Evolutionary conservation across 352 stramenopile species (phyloP).

Genomic region (Peronospora belbahrii): DNA sequence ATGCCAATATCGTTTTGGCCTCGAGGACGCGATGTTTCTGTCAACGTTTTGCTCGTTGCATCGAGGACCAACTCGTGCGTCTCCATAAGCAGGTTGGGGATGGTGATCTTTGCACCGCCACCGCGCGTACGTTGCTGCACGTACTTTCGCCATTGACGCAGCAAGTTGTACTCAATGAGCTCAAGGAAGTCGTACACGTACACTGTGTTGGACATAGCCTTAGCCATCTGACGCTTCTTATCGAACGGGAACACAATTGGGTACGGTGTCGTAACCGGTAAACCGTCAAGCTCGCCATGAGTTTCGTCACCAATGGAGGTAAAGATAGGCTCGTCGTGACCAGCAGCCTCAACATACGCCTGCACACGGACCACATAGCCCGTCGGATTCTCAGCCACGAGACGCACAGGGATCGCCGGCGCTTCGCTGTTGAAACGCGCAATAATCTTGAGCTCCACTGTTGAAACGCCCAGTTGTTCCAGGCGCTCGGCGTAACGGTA

Average conservation of each 20-base stretch:
- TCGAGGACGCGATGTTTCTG: constrained; percentile 66
- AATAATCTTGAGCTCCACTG: constrained; percentile 97
- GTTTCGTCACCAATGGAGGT: constrained; percentile 86
- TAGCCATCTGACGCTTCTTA: constrained; percentile 87
- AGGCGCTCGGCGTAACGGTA: constrained; percentile 87
- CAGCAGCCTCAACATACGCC: constrained; percentile 96
- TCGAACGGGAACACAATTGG: constrained; percentile 93
- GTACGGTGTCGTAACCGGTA: constrained; percentile 95
- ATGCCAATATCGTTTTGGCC: constrained; percentile 99
- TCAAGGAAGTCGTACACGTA: constrained; percentile 99
- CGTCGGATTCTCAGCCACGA: constrained; percentile 96
- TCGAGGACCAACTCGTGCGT: constrained; percentile 92
- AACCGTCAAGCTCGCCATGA: constrained; percentile 91
- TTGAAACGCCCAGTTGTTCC: constrained; percentile 88
- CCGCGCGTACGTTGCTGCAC: constrained; percentile 65
- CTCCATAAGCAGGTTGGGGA: constrained; percentile 91
- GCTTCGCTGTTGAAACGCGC: constrained; percentile 89
- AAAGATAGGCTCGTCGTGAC: constrained; percentile 78
- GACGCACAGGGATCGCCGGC: constrained; percentile 91
- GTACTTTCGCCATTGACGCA: constrained; percentile 91
- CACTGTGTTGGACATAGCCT: constrained; percentile 95
- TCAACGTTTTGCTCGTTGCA: constrained; percentile 49
- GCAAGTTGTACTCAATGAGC: constrained; percentile 94
- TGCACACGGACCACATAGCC: constrained; percentile 98
- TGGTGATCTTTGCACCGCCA: constrained; percentile 51